Evolutionary conservation across 495 filamentous ascomycete species (phyloP), one percentile per base, ranked within the genome.

Genomic region (Lichenothelia convexa): DNA sequence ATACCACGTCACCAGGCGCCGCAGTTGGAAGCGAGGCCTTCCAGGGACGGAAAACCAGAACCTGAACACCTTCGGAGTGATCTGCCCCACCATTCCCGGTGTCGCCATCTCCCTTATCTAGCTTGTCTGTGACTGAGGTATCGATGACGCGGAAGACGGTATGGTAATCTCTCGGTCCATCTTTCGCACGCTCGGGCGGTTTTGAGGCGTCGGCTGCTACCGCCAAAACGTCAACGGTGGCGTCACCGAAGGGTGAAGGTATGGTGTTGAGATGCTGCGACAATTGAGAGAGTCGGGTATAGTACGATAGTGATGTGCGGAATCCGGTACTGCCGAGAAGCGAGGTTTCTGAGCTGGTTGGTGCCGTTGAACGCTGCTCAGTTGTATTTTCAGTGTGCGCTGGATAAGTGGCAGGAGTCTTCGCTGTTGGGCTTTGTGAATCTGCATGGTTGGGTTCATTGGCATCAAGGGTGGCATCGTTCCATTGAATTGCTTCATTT

Each of bases 1-100:
- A 53, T 16, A 93, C 61, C 2, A 75, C 71, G 44, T 89, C 78
- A 5, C 89, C 89, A 12, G 66, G 64, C 2, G 62, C 58, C 18
- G 82, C 61, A 4, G 63, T 48, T 0, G 89, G 89, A 2, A 95
- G 59, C 0, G 72, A 68, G 9, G 68, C 65, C 45, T 74, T 75
- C 48, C 76, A 72, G 1, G 81, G 76, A 4, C 82, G 70, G 53
- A 80, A 80, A 12, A 93, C 60, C 39, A 79, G 72, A 0, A 81
- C 80, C 5, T 61, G 39, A 4, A 43, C 40, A 5, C 36, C 6
- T 5, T 30, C 15, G 0, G 47, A 8, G 13, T 18, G n/a, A 8
- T 8, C 16, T 12, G 8, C 31, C 9, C 19, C 16, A 8, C 31
- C 31, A 18, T 18, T 33, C 3, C 31, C 30, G n/a, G n/a, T n/a